Evolutionary conservation across 352 stramenopile species (phyloP), one percentile per base, ranked within the genome.

Genomic region (Globisporangium lucens): DNA sequence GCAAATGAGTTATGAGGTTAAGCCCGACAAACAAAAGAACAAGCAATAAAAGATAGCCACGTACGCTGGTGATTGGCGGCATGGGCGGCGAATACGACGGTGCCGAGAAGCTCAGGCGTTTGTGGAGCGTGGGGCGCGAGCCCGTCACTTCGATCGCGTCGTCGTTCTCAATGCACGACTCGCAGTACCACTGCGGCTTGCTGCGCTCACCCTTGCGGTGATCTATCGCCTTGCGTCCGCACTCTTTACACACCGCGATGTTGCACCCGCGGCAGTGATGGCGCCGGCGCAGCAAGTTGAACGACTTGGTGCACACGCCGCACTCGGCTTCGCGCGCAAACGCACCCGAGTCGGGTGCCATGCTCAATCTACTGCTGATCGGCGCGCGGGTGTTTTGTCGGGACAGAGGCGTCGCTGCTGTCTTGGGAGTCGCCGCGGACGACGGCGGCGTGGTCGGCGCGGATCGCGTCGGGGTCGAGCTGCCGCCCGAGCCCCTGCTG

Each of bases 241-340:
- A 95, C 56, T 94, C 85, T 68, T 94, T 95, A 65, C 87, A 95
- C 3, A 95, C 75, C 4, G 87, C 85, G 65, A 94, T 82, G 75
- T 93, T 85, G 70, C 88, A 95, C 41, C 77, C 80, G 63, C 88
- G 88, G 67, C 88, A 95, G 75, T 94, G 88, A 73, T 95, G 88
- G 61, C 88, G 88, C 9, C 88, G 86, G 0, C 86, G 84, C 61
- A 94, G 66, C 35, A 95, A 77, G 63, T 91, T 92, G 72, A 95
- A 95, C 46, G 79, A 83, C 68, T 90, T 89, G 59, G 73, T 56
- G 76, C 88, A 95, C 49, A 89, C 80, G 64, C 83, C 81, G 69
- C 88, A 95, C 59, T 82, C 71, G 35, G 85, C 77, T 70, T 95
- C 87, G 63, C 87, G 83, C 3, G 75, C 83, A 69, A 95, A 95